phyloP scores from a whole-genome alignment of 1,284 basidiomycete genomes.

The Cyathus olla region DNA sequence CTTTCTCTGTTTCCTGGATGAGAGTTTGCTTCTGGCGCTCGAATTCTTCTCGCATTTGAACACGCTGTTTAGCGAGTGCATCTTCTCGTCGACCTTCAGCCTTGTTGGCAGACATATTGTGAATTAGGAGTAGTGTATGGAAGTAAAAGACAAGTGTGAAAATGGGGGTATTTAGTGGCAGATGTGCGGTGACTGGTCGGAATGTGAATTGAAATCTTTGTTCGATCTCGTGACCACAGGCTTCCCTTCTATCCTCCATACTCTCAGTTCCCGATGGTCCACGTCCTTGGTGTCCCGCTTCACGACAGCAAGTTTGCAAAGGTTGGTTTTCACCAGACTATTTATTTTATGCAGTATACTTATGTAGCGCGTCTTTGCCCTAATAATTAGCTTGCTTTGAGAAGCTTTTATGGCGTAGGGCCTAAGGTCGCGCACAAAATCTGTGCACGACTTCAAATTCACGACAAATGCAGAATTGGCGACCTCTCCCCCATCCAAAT shows the following conservation, averaged over 20 bases:
- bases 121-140: constrained; percentile 8
- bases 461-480: constrained; percentile 82
- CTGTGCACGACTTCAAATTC: constrained; percentile 90
- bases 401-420: constrained; percentile 87
- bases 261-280: constrained; percentile 62
- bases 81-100: constrained; percentile 84
- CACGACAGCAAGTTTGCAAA: constrained; percentile 76
- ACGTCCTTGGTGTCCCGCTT: constrained; percentile 81
- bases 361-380: neutral
- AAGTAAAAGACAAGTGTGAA: too few species aligned
- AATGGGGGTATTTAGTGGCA: too few species aligned
- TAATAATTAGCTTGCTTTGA: constrained; percentile 79
- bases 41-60: constrained; percentile 87
- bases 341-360: neutral
- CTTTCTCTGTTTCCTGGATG: constrained; percentile 86
- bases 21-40: constrained; percentile 91
- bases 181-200: too few species aligned
- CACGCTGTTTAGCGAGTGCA: constrained; percentile 83
- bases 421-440: constrained; percentile 79
- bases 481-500: constrained; percentile 85
- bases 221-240: constrained; percentile 21
- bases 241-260: neutral
- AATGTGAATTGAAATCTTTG: constrained; percentile 20
- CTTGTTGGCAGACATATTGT: constrained; percentile 73
- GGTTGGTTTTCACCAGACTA: constrained; percentile 54